Evolutionary conservation across 192 early-diverging fungal species (phyloP), one percentile per base, ranked within the genome.

Genomic region (Allomyces arbusculus): DNA sequence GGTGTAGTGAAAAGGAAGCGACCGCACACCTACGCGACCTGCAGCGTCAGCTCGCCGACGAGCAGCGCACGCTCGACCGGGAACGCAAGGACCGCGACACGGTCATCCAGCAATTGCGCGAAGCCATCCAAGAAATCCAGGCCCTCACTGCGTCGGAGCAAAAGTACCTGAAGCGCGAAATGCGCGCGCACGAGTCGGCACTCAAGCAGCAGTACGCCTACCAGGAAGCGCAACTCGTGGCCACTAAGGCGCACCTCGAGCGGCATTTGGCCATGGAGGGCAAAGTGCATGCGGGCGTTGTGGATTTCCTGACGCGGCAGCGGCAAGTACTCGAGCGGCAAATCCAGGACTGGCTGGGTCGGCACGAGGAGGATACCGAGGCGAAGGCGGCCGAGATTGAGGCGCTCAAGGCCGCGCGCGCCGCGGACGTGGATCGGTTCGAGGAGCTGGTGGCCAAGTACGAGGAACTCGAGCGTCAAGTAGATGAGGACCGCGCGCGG

Each of bases 61-160:
- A 84, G 65, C 74, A 78, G 40, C 68, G 69, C 63, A 70, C 80
- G 50, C 69, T 80, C 50, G 76, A 82, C 61, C 80, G 82, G 61
- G 82, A 84, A 71, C 70, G 73, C 10, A 70, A 71, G 65, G 82
- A 84, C 63, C 66, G 82, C 26, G 79, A 82, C 69, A 69, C 77
- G 69, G 82, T 84, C 26, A 84, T 84, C 50, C 80, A 80, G 69
- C 82, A 84, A 66, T 70, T 84, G 24, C 83, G 82, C 67, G 82
- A 84, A 69, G 82, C 82, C 19, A 84, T 82, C 63, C 82, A 84
- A 65, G 82, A 84, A 68, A 84, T 84, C 66, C 83, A 78, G 66
- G 68, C 75, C 9, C 74, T 84, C 33, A 84, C 82, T 3, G 72
- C 69, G 25, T 77, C 75, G 0, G 82, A 84, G 67, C 82, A 84